Conservation (phyloP, 1,284 basidiomycete species). For the Sanghuangporus weigelae region DNA sequence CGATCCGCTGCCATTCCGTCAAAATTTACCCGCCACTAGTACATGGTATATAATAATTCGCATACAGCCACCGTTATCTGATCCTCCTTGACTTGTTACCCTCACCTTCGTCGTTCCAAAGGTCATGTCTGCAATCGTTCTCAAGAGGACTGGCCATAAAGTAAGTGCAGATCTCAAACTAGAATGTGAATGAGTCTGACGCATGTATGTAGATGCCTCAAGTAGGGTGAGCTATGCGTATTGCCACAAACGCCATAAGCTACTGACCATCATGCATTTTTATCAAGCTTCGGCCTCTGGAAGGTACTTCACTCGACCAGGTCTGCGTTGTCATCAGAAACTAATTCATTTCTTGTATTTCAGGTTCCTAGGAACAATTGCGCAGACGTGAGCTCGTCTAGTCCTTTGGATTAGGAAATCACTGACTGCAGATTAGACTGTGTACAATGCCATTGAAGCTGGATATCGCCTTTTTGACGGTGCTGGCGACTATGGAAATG, state of each 20-base stretch:
- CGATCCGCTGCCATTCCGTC: neutral
- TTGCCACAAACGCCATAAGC: conserved; percentile 5
- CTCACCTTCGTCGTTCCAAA: neutral
- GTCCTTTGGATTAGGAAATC: neutral
- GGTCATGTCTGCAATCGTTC: conserved; percentile 43
- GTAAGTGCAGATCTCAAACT: conserved; percentile 27
- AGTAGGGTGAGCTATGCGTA: conserved; percentile 42
- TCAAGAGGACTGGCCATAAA: conserved; percentile 59
- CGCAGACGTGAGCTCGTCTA: conserved; percentile 45
- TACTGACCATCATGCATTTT: conserved; percentile 1
- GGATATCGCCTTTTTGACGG: conserved; percentile 77
- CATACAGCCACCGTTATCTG: conserved; percentile 4
- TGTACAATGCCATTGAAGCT: conserved; percentile 54
- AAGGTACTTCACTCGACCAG: conserved; percentile 36
- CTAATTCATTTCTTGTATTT: conserved; percentile 11
- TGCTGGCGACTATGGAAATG: conserved; percentile 74
- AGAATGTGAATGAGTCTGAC: conserved; percentile 4
- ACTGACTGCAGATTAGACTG: conserved; percentile 11
- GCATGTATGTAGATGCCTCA: conserved; percentile 45
- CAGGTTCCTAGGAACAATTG: conserved; percentile 54
- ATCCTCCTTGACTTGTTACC: conserved; percentile 10
- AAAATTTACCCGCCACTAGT: neutral
- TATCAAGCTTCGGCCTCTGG: conserved; percentile 61
- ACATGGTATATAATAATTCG: neutral
- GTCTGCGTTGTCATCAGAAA: neutral